Conservation (phyloP, 805 yeast species). For the Pichia insulana region DNA sequence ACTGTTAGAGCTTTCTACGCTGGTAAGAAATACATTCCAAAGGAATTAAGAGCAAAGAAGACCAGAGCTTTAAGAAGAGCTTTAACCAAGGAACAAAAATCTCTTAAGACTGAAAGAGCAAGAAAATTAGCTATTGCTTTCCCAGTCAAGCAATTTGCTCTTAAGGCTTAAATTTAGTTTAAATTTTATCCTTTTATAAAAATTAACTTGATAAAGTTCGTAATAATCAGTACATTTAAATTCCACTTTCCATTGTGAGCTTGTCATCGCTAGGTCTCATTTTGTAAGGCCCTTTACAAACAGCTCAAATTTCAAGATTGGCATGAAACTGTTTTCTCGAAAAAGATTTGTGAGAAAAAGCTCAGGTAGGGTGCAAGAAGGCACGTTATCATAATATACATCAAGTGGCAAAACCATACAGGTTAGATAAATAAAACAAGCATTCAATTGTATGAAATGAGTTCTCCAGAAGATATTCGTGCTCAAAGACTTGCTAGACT, state of each 20-base stretch:
- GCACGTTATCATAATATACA: too few relatives aligned
- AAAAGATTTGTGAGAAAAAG: background rate
- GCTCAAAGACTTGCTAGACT: slow-evolving; percentile 39
- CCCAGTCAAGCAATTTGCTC: slow-evolving; percentile 98
- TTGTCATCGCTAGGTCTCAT: too few relatives aligned
- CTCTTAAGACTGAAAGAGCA: slow-evolving; percentile 77
- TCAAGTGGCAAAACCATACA: too few relatives aligned
- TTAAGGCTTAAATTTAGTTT: slow-evolving; percentile 71
- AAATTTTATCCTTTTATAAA: slow-evolving; percentile 1
- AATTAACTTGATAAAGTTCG: background rate
- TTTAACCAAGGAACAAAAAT: slow-evolving; percentile 80
- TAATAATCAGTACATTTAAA: too few relatives aligned
- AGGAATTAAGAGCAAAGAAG: slow-evolving; percentile 98
- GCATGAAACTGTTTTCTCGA: background rate
- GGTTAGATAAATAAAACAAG: too few relatives aligned
- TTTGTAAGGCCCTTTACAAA: too few relatives aligned
- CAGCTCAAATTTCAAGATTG: slow-evolving; percentile 2
- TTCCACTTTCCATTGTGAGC: too few relatives aligned
- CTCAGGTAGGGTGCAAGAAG: too few relatives aligned
- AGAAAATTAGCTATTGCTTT: slow-evolving; percentile 87
- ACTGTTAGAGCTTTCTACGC: slow-evolving; percentile 91
- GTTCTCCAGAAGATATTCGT: slow-evolving; percentile 25
- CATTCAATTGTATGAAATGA: slow-evolving; percentile 5
- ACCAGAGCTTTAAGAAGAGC: slow-evolving; percentile 99
- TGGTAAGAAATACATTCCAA: slow-evolving; percentile 93